phyloP scores from a whole-genome alignment of 225 moss, liverwort and hornwort genomes.

The Physcomitrellopsis africana region DNA sequence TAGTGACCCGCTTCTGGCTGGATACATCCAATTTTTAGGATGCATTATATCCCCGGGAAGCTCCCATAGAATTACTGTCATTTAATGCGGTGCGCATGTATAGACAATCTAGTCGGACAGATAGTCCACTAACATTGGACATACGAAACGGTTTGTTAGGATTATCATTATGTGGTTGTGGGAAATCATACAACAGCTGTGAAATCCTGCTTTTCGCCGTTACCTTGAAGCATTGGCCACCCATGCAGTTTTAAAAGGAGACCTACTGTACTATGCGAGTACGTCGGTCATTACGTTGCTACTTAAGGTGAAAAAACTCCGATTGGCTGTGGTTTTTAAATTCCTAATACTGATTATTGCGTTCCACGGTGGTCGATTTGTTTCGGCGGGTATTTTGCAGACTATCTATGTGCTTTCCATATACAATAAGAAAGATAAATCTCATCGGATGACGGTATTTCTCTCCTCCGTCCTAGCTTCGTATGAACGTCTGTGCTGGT shows the following conservation, averaged over 20 bases:
- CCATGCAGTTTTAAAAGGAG: not conserved
- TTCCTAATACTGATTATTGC: not conserved
- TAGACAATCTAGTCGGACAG: conserved; percentile 8
- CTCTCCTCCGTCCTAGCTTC: conserved; percentile 4
- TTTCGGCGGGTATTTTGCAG: conserved; percentile 40
- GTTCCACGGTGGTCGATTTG: conserved; percentile 2
- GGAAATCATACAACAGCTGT: not conserved
- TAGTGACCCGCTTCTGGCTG: not conserved
- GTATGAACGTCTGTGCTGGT: not conserved
- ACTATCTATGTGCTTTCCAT: conserved; percentile 80
- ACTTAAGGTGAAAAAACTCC: not conserved
- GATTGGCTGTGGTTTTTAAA: not conserved
- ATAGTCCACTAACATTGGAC: not conserved
- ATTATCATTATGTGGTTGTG: not conserved
- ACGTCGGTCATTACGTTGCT: not conserved
- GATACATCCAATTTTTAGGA: conserved; percentile 10
- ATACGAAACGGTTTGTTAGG: conserved; percentile 12
- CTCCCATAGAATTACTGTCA: conserved; percentile 3
- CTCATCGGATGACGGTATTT: conserved; percentile 78
- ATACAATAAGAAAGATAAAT: conserved; percentile 72
- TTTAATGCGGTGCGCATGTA: not conserved
- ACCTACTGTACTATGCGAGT: not conserved
- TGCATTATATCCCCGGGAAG: not conserved
- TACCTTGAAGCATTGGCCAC: not conserved
- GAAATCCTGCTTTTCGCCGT: not conserved